Evolutionary conservation across 805 yeast genomes (phyloP), one percentile per base, ranked within the genome.

Genomic region (Cyberlindnera japonica): DNA sequence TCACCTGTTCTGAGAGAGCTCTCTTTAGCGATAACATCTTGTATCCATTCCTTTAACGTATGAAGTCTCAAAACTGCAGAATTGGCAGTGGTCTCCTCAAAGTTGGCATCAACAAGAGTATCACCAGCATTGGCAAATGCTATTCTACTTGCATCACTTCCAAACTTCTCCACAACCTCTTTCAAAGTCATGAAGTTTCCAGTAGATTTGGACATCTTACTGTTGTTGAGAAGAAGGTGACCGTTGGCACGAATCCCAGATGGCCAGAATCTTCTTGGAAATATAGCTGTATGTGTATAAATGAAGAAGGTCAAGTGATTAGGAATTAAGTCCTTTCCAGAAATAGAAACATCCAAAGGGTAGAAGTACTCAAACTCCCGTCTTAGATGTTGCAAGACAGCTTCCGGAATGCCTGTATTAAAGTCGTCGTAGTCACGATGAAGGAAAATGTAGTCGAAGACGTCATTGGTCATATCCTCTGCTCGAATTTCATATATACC

Each of bases 41-140:
- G 97, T 61, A 85, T 77, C 99, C 99, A 93, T 65, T 90, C 98
- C 63, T 87, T 91, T 64, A 91, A 74, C 40, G 87, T 91, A 64
- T 77, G 84, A 62, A 93, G 75, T 69, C 99, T 85, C 63, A 93
- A 76, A 62, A 93, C 90, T 19, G 98, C 97, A 34, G 99, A 96
- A 59, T 93, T 93, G 40, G 99, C 99, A 59, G 82, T 90, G 45
- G 88, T 70, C 69, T 93, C 99, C 58, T 93, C 99, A 59, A 93
- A 86, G 72, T 93, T 93, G 38, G 99, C 99, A 65, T 93, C 99
- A 69, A 93, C 99, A 52, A 89, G 79, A 31, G 93, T 73, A 63
- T 93, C 99, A 72, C 99, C 99, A 38, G 97, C 96, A 71, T 93
- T 99, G 33, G 98, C 99, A 50, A 93, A 71, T 5, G 99, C 97